These are phyloP conservation scores for Metschnikowia amazonensis DNA, from an alignment of 805 yeast species.

Conservation along the genomic window DNA sequence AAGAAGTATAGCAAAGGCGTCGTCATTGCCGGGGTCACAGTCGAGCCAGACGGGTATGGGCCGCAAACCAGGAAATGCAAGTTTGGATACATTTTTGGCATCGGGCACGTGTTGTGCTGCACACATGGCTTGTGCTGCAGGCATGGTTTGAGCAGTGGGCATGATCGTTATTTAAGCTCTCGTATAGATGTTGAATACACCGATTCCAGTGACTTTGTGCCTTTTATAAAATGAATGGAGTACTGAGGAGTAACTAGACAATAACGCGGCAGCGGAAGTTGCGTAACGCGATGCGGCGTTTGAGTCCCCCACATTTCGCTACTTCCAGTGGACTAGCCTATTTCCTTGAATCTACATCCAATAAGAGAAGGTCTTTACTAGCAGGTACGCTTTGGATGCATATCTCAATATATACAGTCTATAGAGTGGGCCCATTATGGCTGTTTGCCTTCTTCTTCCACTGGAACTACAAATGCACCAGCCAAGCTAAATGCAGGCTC, in stretches of 20 bases:
- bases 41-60: constrained; percentile 74
- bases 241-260: background rate
- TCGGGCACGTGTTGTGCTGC: background rate
- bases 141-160: constrained; percentile 1
- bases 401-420: background rate
- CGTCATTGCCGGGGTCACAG: constrained; percentile 93
- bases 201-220: background rate
- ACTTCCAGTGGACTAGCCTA: no score
- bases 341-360: no score
- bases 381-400: background rate
- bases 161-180: no score
- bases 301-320: background rate
- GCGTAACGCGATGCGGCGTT: constrained; percentile 4
- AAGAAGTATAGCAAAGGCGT: constrained; percentile 68
- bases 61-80: background rate
- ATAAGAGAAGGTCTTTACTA: no score
- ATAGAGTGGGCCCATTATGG: constrained; percentile 3
- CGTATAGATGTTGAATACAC: no score
- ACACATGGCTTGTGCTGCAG: background rate
- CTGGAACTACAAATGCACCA: constrained; percentile 76
- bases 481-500: constrained; percentile 87
- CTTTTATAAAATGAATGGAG: background rate
- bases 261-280: background rate
- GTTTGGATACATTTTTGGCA: background rate
- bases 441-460: constrained; percentile 47